phyloP scores from a whole-genome alignment of 495 filamentous ascomycete genomes.

The Melanomma pulvis-pyrius region DNA sequence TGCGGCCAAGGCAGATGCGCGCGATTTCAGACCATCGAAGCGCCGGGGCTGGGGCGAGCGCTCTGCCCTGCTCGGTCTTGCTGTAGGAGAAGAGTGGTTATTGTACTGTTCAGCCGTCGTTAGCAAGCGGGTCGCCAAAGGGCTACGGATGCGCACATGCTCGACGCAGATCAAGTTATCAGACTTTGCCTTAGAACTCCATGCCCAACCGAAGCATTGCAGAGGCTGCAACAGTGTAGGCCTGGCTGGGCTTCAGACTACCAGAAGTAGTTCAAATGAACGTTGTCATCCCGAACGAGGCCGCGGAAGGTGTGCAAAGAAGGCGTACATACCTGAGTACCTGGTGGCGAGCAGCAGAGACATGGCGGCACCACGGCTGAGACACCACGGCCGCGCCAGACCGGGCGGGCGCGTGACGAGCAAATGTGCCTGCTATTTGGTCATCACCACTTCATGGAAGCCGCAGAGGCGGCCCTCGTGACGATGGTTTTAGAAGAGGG shows the following conservation, averaged over 20 bases:
- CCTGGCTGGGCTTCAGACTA: slow-evolving; percentile 78
- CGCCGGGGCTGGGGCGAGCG: too few relatives aligned
- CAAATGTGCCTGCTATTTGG: slow-evolving; percentile 82
- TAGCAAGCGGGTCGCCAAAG: background rate
- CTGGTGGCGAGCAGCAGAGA: too few relatives aligned
- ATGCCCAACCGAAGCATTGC: slow-evolving; percentile 67
- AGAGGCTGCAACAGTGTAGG: slow-evolving; percentile 47
- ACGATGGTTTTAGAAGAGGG: slow-evolving; percentile 98
- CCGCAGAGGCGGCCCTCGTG: slow-evolving; percentile 79
- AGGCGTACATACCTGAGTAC: slow-evolving; percentile 25
- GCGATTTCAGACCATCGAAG: too few relatives aligned
- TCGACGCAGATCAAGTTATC: slow-evolving; percentile 41
- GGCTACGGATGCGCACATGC: background rate
- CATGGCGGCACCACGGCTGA: background rate
- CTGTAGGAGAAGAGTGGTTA: background rate
- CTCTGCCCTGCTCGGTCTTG: background rate
- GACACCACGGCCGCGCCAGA: background rate
- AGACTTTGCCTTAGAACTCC: slow-evolving; percentile 75
- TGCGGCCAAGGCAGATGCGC: too few relatives aligned
- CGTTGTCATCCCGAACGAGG: slow-evolving; percentile 58
- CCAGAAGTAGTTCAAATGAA: slow-evolving; percentile 63
- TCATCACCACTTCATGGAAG: slow-evolving; percentile 99
- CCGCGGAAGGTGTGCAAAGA: background rate
- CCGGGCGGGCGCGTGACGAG: slow-evolving; percentile 25
- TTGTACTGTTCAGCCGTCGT: background rate